phyloP scores from a whole-genome alignment of 352 stramenopile genomes.

The Thalassiosira livingstoniorum region DNA sequence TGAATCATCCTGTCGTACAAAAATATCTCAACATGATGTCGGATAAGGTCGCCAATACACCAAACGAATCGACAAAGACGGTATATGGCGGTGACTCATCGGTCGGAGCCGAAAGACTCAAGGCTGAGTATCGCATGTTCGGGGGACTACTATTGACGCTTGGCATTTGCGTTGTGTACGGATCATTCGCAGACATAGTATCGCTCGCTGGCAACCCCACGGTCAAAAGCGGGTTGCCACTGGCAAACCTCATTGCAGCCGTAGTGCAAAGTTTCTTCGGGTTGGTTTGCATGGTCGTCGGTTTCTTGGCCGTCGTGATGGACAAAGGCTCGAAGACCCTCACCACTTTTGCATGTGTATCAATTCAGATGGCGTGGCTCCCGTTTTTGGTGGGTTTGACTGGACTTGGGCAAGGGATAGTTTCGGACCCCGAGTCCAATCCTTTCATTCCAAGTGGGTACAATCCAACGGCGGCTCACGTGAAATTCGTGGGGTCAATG shows the following conservation, averaged over 20 bases:
- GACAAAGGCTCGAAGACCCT: too few species aligned
- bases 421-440: slow-evolving; percentile 15
- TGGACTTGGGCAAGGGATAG: not conserved
- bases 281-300: slow-evolving; percentile 7
- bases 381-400: slow-evolving; percentile 4
- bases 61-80: too few species aligned
- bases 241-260: slow-evolving; percentile 4
- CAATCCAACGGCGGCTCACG: slow-evolving; percentile 24
- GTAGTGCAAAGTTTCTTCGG: slow-evolving; percentile 12
- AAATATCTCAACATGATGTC: too few species aligned
- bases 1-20: too few species aligned
- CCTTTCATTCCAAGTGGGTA: slow-evolving; percentile 42
- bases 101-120: too few species aligned
- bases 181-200: too few species aligned
- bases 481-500: slow-evolving; percentile 48
- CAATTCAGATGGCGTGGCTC: slow-evolving; percentile 20
- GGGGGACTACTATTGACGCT: too few species aligned
- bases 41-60: too few species aligned
- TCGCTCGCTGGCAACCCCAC: not conserved
- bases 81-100: too few species aligned
- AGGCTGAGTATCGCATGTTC: too few species aligned
- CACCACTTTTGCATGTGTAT: not conserved
- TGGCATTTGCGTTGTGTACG: too few species aligned
- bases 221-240: not conserved
- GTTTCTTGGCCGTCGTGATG: slow-evolving; percentile 5